phyloP scores from a whole-genome alignment of 768 basidiomycete species.

The Tulasnella sp. region DNA sequence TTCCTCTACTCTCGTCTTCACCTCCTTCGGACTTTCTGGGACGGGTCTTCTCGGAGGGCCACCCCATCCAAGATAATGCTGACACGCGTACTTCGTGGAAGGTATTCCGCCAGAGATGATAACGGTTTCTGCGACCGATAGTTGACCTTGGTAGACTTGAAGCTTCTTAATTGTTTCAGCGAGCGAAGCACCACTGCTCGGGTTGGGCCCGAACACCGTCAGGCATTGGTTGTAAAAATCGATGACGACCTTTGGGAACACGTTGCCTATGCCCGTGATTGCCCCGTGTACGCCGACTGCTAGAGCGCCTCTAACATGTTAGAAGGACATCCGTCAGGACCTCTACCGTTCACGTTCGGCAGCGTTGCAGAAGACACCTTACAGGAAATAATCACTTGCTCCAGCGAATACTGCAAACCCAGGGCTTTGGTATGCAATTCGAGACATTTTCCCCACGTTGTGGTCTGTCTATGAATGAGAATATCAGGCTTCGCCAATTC shows the following conservation, averaged over 20 bases:
- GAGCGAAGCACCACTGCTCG: neutral
- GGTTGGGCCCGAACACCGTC: slow-evolving; percentile 8
- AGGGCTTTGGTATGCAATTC: slow-evolving; percentile 37
- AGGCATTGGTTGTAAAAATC: slow-evolving; percentile 33
- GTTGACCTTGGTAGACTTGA: slow-evolving; percentile 34
- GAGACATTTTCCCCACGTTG: slow-evolving; percentile 44
- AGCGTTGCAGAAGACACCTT: neutral
- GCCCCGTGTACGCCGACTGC: slow-evolving; percentile 32
- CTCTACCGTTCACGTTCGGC: neutral
- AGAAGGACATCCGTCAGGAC: neutral
- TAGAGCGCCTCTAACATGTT: slow-evolving; percentile 31
- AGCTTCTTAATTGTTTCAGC: slow-evolving; percentile 10
- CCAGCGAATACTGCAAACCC: slow-evolving; percentile 38
- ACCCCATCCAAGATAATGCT: slow-evolving; percentile 33
- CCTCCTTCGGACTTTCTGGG: slow-evolving; percentile 26
- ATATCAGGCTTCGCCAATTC: neutral
- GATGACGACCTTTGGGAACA: slow-evolving; percentile 20
- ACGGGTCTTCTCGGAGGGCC: slow-evolving; percentile 27
- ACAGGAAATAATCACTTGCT: slow-evolving; percentile 39
- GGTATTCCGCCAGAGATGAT: slow-evolving; percentile 37
- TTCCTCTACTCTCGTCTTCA: slow-evolving; percentile 30
- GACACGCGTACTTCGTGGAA: slow-evolving; percentile 36
- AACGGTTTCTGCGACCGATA: slow-evolving; percentile 36
- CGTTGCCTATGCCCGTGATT: slow-evolving; percentile 35
- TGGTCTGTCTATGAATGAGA: slow-evolving; percentile 42